Conservation (phyloP, 768 basidiomycete genomes). For the Cystofilobasidium bisporidii region DNA sequence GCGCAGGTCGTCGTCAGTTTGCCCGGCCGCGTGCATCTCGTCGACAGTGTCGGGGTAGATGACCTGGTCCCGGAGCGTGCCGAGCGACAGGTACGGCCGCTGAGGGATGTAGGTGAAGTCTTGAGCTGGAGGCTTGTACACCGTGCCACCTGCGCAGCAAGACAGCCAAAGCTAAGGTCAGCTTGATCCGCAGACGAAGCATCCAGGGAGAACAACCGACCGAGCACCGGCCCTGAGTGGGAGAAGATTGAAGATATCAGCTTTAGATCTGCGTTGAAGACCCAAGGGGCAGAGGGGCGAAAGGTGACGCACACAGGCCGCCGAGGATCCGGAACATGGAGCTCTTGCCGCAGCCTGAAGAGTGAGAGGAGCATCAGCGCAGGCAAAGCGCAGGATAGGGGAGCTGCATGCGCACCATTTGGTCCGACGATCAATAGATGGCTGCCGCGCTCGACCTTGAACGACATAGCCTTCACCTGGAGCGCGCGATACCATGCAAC, state of each 20-base stretch:
- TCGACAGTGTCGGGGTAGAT: constrained; percentile 57
- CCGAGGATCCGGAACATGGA: constrained; percentile 92
- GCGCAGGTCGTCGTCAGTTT: constrained; percentile 65
- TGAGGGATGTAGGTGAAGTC: constrained; percentile 94
- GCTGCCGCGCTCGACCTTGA: constrained; percentile 80
- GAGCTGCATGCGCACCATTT: constrained; percentile 54
- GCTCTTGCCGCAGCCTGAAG: constrained; percentile 69
- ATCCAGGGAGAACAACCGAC: neutral
- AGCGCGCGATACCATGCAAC: neutral
- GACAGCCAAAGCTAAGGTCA: neutral
- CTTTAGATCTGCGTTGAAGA: no score
- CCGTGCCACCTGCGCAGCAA: constrained; percentile 59
- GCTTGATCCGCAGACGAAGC: no score
- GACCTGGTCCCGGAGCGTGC: constrained; percentile 89
- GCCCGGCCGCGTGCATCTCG: constrained; percentile 46
- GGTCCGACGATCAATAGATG: constrained; percentile 52
- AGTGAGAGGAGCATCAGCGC: neutral
- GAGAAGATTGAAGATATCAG: no score
- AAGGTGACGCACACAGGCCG: constrained; percentile 46
- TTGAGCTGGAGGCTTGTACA: constrained; percentile 76
- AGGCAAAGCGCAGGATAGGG: neutral
- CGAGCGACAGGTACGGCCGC: constrained; percentile 84
- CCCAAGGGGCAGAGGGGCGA: no score
- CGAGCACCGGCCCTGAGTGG: constrained; percentile 13
- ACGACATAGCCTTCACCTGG: constrained; percentile 61